Base-by-base conservation (phyloP, 129 eudicot species). In the Lactuca saligna region DNA sequence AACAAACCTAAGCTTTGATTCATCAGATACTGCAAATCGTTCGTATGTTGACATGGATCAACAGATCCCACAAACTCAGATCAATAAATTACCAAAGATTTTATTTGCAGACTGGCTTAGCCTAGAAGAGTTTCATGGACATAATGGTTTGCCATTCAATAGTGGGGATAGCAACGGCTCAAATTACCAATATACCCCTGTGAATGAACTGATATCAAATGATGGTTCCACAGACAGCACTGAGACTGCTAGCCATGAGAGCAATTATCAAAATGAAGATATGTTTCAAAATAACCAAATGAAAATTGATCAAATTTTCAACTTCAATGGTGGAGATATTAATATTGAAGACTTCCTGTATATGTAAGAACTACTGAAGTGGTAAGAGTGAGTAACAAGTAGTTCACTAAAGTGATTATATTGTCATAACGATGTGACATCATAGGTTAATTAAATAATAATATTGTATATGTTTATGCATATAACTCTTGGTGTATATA, bases 71-170 rank as follows among this genome's bases (percentile, higher is more conserved):
- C 70, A 12, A 25, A 61, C 77, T 57, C 65, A 57, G 13, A 51
- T 53, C 48, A 78, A 74, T 67, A 59, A 65, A 58, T 16, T 84
- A 49, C 97, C 95, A 9, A 90, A 83, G 74, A 68, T 84, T 61
- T 63, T 90, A 41, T 90, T 90, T 72, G 85, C 97, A 13, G 97
- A 90, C 29, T 90, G 97, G 97, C 86, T 87, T 32, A 41, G 78
- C 12, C 66, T 77, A 16, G 87, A 90, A 76, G 79, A 79, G 34
- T 84, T 82, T 55, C 73, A 78, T 3, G 77, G 61, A 15, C 80
- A 77, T 32, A 66, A 76, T 32, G 46, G 66, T 59, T 51, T 68
- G 4, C 70, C 58, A 66, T 71, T 73, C 34, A 75, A 72, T 42
- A 60, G 57, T 14, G 69, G 61, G 53, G 7, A 53, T 39, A 70